These are phyloP conservation scores for Inosperma sp. DNA, from an alignment of 768 basidiomycete species.

Conservation along the genomic window DNA sequence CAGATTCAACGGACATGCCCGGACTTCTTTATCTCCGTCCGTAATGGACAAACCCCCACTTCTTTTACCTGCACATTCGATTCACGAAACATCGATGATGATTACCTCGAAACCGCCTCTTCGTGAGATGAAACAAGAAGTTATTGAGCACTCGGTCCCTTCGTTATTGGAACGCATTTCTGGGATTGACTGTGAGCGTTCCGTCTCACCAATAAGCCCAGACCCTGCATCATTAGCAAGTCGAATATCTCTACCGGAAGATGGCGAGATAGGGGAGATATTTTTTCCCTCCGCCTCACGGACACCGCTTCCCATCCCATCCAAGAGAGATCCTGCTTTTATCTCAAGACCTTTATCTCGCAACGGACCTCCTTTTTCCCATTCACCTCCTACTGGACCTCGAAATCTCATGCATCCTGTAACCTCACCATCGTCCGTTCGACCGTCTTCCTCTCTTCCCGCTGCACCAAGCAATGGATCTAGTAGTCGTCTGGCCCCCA, in stretches of 20 bases:
- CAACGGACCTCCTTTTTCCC: constrained; percentile 28
- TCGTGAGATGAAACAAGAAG: too few species aligned
- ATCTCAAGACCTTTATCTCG: neutral
- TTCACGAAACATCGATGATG: too few species aligned
- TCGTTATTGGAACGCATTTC: constrained; percentile 3
- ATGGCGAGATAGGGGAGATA: constrained; percentile 43
- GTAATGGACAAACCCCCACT: too few species aligned
- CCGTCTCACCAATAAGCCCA: neutral
- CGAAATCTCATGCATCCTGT: constrained; percentile 34
- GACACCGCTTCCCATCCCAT: too few species aligned
- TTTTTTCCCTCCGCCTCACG: constrained; percentile 8
- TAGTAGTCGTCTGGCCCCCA: constrained; percentile 20
- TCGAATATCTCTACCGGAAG: constrained; percentile 31
- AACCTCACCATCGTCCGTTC: neutral
- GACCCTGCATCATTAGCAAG: neutral
- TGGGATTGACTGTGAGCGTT: constrained; percentile 3
- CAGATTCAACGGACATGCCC: too few species aligned
- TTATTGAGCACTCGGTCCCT: too few species aligned
- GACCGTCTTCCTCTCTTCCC: constrained; percentile 18
- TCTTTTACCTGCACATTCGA: too few species aligned
- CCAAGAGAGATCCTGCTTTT: neutral
- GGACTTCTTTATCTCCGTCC: too few species aligned
- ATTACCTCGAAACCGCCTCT: too few species aligned
- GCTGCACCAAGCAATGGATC: neutral
- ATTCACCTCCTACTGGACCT: constrained; percentile 45